Evolutionary conservation across 106 monocot species (phyloP).

Genomic region (Platanthera guangdongensis): DNA sequence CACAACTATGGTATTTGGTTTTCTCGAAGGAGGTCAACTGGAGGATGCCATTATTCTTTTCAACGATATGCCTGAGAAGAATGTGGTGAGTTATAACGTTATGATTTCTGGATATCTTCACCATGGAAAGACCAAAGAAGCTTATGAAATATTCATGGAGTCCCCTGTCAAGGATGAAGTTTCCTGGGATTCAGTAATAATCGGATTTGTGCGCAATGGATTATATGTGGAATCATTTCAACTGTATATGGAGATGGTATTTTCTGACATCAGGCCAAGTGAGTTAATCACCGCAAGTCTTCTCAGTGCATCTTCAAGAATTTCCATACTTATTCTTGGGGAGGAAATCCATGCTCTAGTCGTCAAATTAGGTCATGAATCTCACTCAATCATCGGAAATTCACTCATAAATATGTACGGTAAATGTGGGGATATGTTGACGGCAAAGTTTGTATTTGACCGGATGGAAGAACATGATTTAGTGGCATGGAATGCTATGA

Average conservation of each 20-base stretch:
- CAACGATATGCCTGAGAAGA: constrained; percentile 20
- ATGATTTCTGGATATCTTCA: constrained; percentile 36
- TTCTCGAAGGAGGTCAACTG: constrained; percentile 17
- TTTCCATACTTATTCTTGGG: constrained; percentile 22
- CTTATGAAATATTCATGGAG: constrained; percentile 23
- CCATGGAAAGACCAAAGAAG: constrained; percentile 27
- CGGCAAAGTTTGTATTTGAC: constrained; percentile 32
- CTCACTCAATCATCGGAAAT: constrained; percentile 27
- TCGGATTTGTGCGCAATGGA: constrained; percentile 25
- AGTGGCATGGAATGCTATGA: constrained; percentile 58
- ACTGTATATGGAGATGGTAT: constrained; percentile 30
- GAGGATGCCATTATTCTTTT: constrained; percentile 24
- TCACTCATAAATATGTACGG: constrained; percentile 51
- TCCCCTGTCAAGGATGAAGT: constrained; percentile 12
- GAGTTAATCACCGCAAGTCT: constrained; percentile 25
- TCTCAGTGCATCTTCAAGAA: constrained; percentile 37
- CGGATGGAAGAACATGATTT: constrained; percentile 24
- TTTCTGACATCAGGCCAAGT: constrained; percentile 17
- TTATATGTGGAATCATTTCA: constrained; percentile 25
- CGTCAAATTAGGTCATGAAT: constrained; percentile 31
- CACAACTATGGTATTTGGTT: constrained; percentile 36
- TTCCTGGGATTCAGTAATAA: constrained; percentile 27
- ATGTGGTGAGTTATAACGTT: constrained; percentile 33
- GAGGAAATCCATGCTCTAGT: constrained; percentile 32
- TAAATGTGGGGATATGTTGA: constrained; percentile 40